Conservation (phyloP, 2,329 filamentous ascomycete species). For the Ophiostoma quercus region DNA sequence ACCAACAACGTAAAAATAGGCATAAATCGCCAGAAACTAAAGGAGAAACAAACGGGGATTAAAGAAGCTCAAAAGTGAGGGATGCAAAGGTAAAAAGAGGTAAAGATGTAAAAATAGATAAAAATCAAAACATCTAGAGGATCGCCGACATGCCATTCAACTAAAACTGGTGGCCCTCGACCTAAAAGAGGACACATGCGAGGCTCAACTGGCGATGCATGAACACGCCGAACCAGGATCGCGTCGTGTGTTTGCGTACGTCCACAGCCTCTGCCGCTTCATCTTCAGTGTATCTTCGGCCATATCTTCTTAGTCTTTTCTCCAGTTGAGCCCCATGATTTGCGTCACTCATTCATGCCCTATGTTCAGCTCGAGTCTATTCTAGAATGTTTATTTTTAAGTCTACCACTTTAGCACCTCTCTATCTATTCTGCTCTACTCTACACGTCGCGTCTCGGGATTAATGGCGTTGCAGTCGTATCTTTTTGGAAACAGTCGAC, state of each 20-base stretch:
- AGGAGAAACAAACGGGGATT: background rate
- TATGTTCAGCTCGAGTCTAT: background rate
- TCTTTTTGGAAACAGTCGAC: conserved; percentile 14
- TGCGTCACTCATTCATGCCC: conserved; percentile 12
- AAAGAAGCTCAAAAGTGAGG: background rate
- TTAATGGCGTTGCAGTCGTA: conserved; percentile 4
- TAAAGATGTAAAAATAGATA: conserved; percentile 12
- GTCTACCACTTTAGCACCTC: background rate
- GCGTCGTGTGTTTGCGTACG: conserved; percentile 9
- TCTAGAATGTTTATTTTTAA: background rate
- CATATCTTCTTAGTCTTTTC: background rate
- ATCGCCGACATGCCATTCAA: background rate
- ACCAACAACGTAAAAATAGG: background rate
- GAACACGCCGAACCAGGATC: background rate
- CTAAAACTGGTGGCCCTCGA: background rate
- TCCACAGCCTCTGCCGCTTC: conserved; percentile 1
- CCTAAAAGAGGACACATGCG: background rate
- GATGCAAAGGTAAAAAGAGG: background rate
- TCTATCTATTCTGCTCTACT: background rate
- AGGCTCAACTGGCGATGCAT: conserved; percentile 11
- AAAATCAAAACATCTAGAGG: conserved; percentile 6
- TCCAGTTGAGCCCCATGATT: conserved; percentile 15
- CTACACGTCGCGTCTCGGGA: background rate
- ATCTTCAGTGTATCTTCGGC: background rate
- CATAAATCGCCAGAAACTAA: background rate